Percentiles rank a stretch among this genome's conserved stretches.
These are phyloP conservation scores for Speleostelium caveatum DNA, from an alignment of 78 protist genomes.

Conservation along the genomic window DNA sequence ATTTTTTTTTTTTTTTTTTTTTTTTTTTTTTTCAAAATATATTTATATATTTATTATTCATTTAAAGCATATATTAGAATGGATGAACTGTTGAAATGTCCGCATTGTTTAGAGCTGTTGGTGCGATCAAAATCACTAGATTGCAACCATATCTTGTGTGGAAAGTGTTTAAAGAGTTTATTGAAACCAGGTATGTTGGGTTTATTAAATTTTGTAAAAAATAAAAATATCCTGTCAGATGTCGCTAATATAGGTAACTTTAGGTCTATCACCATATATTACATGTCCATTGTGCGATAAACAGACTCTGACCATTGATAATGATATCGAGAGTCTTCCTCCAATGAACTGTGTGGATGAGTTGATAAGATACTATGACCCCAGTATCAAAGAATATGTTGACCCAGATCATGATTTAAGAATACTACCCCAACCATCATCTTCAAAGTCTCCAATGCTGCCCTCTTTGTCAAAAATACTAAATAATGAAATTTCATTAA, in stretches of 20 bases:
- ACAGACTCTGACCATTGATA: constrained; percentile 29
- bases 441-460: background rate
- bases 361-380: background rate
- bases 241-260: no score
- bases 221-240: no score
- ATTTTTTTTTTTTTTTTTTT: no score
- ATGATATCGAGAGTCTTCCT: constrained; percentile 6
- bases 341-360: constrained; percentile 18
- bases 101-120: constrained; percentile 20
- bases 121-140: constrained; percentile 40
- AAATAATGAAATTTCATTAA: background rate
- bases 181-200: constrained; percentile 45
- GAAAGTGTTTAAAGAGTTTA: constrained; percentile 10
- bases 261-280: constrained; percentile 29
- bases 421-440: background rate
- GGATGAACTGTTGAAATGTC: constrained; percentile 71
- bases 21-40: no score
- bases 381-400: background rate
- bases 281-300: constrained; percentile 56
- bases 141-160: constrained; percentile 62
- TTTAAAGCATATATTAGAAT: no score
- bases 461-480: background rate
- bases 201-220: no score
- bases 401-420: background rate
- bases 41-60: no score